Evolutionary conservation across 2,329 filamentous ascomycete genomes (phyloP).

Genomic region (Neurospora sp.): DNA sequence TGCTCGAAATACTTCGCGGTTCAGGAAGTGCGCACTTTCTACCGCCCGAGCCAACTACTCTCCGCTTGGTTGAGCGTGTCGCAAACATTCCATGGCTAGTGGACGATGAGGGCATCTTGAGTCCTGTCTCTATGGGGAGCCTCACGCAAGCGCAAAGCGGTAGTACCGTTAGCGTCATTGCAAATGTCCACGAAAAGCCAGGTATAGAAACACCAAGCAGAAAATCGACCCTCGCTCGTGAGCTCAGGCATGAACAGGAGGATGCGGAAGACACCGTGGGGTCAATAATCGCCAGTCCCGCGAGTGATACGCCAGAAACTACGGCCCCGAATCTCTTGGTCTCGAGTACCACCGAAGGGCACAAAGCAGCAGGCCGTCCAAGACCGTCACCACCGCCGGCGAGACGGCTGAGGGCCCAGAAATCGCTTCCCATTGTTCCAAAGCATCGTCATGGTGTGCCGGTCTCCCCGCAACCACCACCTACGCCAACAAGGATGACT

Average conservation of each 20-base stretch:
- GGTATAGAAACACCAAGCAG: slow-evolving; percentile 73
- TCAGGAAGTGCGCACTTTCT: slow-evolving; percentile 64
- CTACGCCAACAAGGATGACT: background rate
- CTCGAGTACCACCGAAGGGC: background rate
- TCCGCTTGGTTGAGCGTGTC: slow-evolving; percentile 68
- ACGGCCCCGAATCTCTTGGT: background rate
- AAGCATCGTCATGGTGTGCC: slow-evolving; percentile 45
- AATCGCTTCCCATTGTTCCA: slow-evolving; percentile 43
- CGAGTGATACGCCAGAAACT: slow-evolving; percentile 9
- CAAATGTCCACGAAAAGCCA: slow-evolving; percentile 70
- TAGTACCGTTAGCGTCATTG: slow-evolving; percentile 68
- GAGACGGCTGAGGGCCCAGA: slow-evolving; percentile 29
- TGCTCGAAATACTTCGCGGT: slow-evolving; percentile 62
- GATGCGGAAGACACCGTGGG: slow-evolving; percentile 1
- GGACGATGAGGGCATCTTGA: slow-evolving; percentile 27
- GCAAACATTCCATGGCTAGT: slow-evolving; percentile 60
- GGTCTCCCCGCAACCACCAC: slow-evolving; percentile 3
- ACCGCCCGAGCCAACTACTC: slow-evolving; percentile 69
- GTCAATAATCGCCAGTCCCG: slow-evolving; percentile 5
- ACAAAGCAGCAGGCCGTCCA: background rate
- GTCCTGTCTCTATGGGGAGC: slow-evolving; percentile 31
- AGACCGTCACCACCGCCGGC: slow-evolving; percentile 6
- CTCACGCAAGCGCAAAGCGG: slow-evolving; percentile 54
- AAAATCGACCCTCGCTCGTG: slow-evolving; percentile 26
- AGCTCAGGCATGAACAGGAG: slow-evolving; percentile 18